phyloP scores from a whole-genome alignment of 192 early-diverging fungal species.

The Coemansia sp. region DNA sequence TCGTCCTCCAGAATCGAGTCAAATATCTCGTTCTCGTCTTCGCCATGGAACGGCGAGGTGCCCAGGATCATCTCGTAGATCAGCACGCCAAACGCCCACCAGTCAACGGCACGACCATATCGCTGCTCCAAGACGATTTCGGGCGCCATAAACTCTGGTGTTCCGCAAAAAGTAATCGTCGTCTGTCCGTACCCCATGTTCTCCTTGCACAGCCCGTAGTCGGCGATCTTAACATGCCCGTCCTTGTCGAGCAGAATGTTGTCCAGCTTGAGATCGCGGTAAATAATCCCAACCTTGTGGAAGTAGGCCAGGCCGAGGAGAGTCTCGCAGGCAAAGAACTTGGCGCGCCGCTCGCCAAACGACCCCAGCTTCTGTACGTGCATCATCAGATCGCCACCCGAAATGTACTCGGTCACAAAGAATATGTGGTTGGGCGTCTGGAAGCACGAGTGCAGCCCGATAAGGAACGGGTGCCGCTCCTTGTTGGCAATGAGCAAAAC shows the following conservation, averaged over 20 bases:
- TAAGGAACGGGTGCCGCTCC: conserved; percentile 96
- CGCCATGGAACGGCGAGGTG: conserved; percentile 92
- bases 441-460: conserved; percentile 96
- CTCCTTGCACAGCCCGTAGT: conserved; percentile 98
- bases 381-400: conserved; percentile 98
- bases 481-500: conserved; percentile 92
- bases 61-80: conserved; percentile 93
- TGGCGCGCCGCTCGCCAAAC: conserved; percentile 90
- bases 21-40: conserved; percentile 98
- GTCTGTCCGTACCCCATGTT: conserved; percentile 88
- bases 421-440: conserved; percentile 94
- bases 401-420: conserved; percentile 99
- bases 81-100: conserved; percentile 95
- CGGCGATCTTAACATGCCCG: conserved; percentile 98
- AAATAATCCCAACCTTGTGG: conserved; percentile 92
- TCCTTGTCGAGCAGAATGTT: conserved; percentile 91
- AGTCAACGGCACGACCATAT: conserved; percentile 96
- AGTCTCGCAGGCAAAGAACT: conserved; percentile 97
- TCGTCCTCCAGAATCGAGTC: conserved; percentile 97
- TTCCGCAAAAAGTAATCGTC: conserved; percentile 97
- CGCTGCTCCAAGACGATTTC: conserved; percentile 96
- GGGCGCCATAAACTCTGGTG: conserved; percentile 99
- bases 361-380: conserved; percentile 91
- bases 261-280: conserved; percentile 97
- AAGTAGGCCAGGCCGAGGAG: conserved; percentile 95